Base-by-base conservation (phyloP, 208 protist genomes). In the Leptomonas pyrrhocoris region DNA sequence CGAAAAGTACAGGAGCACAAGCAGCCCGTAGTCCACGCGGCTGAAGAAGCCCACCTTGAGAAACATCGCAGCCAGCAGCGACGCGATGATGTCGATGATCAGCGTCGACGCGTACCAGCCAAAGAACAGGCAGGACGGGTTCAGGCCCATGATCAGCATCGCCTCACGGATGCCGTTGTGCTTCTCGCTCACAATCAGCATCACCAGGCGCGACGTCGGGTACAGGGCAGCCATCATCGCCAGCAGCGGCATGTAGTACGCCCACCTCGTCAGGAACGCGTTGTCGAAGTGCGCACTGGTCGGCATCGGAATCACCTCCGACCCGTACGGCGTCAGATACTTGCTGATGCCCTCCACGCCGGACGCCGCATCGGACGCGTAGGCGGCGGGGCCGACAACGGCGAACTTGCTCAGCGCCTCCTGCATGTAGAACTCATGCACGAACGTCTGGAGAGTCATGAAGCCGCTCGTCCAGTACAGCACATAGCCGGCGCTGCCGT, bases 81-180 rank as follows among this genome's bases (percentile, higher is more conserved):
- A 75, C 31, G 87, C 70, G 25, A 93, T 58, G 25, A 89, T 48
- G 67, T 90, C 80, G 23, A 82, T 86, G 43, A 89, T 27, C 25
- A 90, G 60, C 27, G 83, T 78, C 28, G 81, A 82, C 25, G 70
- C 63, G 77, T 83, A 90, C 91, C 91, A 96, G 21, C 88, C 85
- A 42, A 78, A 54, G 46, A 89, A 84, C 72, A 93, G 68, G 68
- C 81, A 92, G 2, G 76, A 83, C 55, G 76, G 88, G 46, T 86
- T 81, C 50, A 96, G 76, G 34, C 89, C 91, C 91, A 96, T 96
- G 74, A 96, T 93, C 40, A 93, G 79, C 91, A 96, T 96, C 38
- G 83, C 81, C 73, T 94, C 88, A 28, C 89, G 86, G 69, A 94
- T 86, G 40, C 83, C 77, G 40, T 78, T 67, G 30, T 81, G 62